Evolutionary conservation across 2,329 filamentous ascomycete genomes (phyloP), one percentile per base, ranked within the genome.

Genomic region (Sporothrix luriei): DNA sequence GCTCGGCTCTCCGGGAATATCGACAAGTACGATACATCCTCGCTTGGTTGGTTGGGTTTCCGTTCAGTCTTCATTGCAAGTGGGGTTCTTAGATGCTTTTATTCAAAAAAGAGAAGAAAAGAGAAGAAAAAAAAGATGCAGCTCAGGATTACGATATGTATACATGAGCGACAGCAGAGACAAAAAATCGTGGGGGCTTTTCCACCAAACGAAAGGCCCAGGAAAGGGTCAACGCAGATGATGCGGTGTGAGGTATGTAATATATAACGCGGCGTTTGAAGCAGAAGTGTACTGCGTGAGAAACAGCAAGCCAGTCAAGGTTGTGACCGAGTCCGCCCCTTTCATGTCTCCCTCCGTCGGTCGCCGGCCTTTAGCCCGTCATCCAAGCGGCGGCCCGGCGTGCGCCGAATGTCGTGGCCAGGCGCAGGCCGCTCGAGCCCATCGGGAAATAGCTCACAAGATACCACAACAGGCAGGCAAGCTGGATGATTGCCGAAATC

Each of bases 381-480:
- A 97, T 90, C 95, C 94, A 98, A 68, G 93, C 87, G 5, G 92
- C 87, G 49, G 96, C 91, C 77, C 94, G 87, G 77, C 90, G 90
- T 24, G 91, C 92, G 26, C 94, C 95, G 77, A 97, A 95, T 3
- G 88, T 89, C 55, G 93, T 92, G 70, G 93, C 93, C 74, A 97
- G 88, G 71, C 94, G 90, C 74, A 99, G 82, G 54, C 95, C 93
- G 69, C 90, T 91, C 70, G 91, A 92, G 52, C 95, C 95, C 94
- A 98, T 97, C 33, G 95, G 95, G 76, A 98, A 98, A 80, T 99
- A 99, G 81, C 92, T 97, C 79, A 98, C 89, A 61, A 97, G 85
- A 81, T 98, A 98, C 94, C 94, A 98, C 61, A 92, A 74, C 73
- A 98, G 83, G 73, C 91, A 91, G 68, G 90, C 89, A 68, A 98